These are phyloP conservation scores for Leucoagaricus sp. DNA, from an alignment of 1,284 basidiomycete genomes.

Conservation along the genomic window DNA sequence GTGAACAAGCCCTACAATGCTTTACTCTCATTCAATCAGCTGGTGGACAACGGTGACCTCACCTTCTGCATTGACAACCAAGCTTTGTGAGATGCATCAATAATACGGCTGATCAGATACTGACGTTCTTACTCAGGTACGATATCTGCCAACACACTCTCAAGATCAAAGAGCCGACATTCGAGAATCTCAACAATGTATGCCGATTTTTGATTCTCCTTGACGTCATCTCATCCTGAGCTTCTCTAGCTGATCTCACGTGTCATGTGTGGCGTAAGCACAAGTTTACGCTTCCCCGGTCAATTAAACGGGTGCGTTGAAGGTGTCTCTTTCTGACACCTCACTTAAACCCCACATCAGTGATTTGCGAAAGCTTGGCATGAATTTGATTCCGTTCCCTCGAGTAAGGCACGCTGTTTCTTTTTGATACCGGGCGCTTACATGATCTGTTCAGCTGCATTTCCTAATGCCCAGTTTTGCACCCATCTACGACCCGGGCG, in stretches of 20 bases:
- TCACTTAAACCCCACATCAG: constrained; percentile 37
- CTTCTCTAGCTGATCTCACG: constrained; percentile 65
- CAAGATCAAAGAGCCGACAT: constrained; percentile 72
- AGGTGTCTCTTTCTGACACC: background rate
- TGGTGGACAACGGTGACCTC: constrained; percentile 90
- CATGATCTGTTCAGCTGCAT: constrained; percentile 59
- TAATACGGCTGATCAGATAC: constrained; percentile 1
- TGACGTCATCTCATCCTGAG: constrained; percentile 2
- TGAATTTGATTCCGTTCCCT: constrained; percentile 94
- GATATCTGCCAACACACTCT: constrained; percentile 81
- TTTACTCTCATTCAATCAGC: constrained; percentile 87
- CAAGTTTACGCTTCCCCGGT: constrained; percentile 91
- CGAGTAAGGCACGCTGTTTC: constrained; percentile 51
- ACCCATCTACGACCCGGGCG: constrained; percentile 70
- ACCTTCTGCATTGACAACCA: constrained; percentile 95
- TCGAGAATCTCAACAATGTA: constrained; percentile 80
- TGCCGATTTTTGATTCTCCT: constrained; percentile 21
- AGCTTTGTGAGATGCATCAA: constrained; percentile 61
- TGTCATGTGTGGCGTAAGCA: constrained; percentile 91
- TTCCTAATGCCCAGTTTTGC: constrained; percentile 91
- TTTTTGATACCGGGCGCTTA: background rate
- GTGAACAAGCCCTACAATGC: constrained; percentile 84
- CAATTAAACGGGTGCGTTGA: constrained; percentile 79
- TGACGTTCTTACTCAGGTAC: constrained; percentile 50
- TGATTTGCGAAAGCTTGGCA: constrained; percentile 89